Evolutionary conservation across 106 monocot genomes (phyloP).

Genomic region (Dendrobium huoshanense): DNA sequence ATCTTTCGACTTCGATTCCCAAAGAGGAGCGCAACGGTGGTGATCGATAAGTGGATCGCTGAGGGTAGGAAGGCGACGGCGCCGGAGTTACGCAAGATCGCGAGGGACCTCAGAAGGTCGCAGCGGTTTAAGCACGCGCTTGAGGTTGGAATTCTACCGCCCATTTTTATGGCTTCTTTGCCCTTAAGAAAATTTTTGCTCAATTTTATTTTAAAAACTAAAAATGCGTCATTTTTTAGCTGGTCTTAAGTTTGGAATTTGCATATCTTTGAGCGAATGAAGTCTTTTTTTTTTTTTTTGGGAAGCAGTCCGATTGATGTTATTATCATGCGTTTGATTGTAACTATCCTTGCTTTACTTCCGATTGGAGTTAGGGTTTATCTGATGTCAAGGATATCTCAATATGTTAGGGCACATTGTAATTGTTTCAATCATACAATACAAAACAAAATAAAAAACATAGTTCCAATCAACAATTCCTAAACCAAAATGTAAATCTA

Average conservation of each 20-base stretch:
- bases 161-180: background rate
- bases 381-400: too few species aligned
- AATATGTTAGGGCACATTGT: too few species aligned
- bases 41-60: constrained; percentile 55
- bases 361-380: too few species aligned
- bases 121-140: constrained; percentile 89
- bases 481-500: too few species aligned
- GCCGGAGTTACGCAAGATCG: constrained; percentile 50
- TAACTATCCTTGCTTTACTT: too few species aligned
- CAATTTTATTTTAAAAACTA: too few species aligned
- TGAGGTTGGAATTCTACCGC: constrained; percentile 36
- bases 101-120: constrained; percentile 37
- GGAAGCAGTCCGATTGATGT: too few species aligned
- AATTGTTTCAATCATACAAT: too few species aligned
- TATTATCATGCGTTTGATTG: too few species aligned
- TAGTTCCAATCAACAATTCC: too few species aligned
- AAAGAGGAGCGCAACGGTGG: constrained; percentile 55
- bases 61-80: constrained; percentile 45
- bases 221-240: background rate
- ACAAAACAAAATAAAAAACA: too few species aligned
- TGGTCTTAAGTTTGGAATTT: background rate
- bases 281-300: too few species aligned
- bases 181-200: background rate
- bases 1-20: constrained; percentile 71
- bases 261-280: background rate